phyloP scores from a whole-genome alignment of 1,284 basidiomycete genomes.

The Serendipita sp. region DNA sequence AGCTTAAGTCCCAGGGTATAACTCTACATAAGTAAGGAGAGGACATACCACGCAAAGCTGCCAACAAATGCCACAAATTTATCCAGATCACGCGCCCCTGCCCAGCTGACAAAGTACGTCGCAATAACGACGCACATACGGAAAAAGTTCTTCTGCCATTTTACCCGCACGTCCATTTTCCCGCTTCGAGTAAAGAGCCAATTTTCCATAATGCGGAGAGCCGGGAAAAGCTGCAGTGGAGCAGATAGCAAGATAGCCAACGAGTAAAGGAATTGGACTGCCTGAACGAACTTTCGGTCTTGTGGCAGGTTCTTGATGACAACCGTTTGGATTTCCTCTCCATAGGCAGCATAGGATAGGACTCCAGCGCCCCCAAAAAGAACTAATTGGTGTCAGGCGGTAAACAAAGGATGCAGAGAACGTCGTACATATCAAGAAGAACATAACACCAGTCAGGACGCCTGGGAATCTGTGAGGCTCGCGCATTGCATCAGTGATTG shows the following conservation, averaged over 20 bases:
- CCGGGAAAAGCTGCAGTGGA: constrained; percentile 94
- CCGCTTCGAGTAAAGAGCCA: constrained; percentile 85
- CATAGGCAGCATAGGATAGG: constrained; percentile 82
- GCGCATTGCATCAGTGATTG: constrained; percentile 92
- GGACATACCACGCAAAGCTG: constrained; percentile 78
- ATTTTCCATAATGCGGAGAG: constrained; percentile 93
- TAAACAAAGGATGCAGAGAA: constrained; percentile 14
- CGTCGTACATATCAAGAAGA: constrained; percentile 48
- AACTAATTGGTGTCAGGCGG: constrained; percentile 24
- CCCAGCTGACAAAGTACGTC: constrained; percentile 67
- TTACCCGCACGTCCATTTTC: constrained; percentile 50
- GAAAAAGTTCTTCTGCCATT: constrained; percentile 91
- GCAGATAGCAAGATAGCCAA: constrained; percentile 88
- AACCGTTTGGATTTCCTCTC: constrained; percentile 79
- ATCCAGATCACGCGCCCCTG: constrained; percentile 82
- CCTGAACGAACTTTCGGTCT: constrained; percentile 77
- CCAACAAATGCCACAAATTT: constrained; percentile 95
- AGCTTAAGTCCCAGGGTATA: not conserved
- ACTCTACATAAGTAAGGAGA: constrained; percentile 5
- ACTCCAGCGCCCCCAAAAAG: constrained; percentile 86
- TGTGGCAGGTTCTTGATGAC: constrained; percentile 90
- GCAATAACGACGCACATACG: constrained; percentile 62
- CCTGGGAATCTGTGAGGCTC: constrained; percentile 88
- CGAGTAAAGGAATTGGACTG: constrained; percentile 79
- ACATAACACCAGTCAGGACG: constrained; percentile 84